Base-by-base conservation (phyloP, 169 alveolate species). In the Babesia ovis region DNA sequence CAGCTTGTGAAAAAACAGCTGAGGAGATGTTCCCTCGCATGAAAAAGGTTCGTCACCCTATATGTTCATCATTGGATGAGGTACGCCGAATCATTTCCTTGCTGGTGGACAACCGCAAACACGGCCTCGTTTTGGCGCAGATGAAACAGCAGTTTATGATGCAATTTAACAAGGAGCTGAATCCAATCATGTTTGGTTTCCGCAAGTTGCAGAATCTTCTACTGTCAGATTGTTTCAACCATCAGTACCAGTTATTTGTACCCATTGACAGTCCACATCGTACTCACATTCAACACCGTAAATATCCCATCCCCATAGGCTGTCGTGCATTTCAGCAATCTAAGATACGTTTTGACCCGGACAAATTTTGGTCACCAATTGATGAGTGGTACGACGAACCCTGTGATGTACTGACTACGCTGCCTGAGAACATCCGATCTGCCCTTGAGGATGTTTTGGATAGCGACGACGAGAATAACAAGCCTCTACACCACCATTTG, bases 1-100 rank as follows among this genome's bases (percentile, higher is more conserved):
- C 93, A 6, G 93, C 93, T 18, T 88, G 93, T 51, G 91, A 84
- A 77, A 88, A 84, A 55, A 88, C 91, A 37, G 93, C 93, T n/a
- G 90, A 88, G 41, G 93, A 88, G 57, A 35, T 88, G 32, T 88
- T 84, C 51, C 93, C 93, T 0, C 68, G 84, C 51, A 39, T 77
- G 35, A 88, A 84, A 77, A 84, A 74, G 43, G 54, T 62, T 11
- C 56, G 82, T 20, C 83, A 88, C 56, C 91, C 89, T 31, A 62
- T 84, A 34, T 88, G 93, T 42, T 57, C 82, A 5, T 80, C 91
- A 0, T 25, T 88, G 53, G 85, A 64, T 16, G 93, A 88, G 77
- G 93, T 88, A 14, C 57, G 68, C 55, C 54, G 61, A 8, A 88
- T 88, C 0, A 72, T 88, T 16, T 88, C 93, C 11, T 45, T 84